A percentile compares a stretch with the other conserved stretches of the same genome.
phyloP scores from a whole-genome alignment of 352 stramenopile genomes.

The Globisporangium radiosum region DNA sequence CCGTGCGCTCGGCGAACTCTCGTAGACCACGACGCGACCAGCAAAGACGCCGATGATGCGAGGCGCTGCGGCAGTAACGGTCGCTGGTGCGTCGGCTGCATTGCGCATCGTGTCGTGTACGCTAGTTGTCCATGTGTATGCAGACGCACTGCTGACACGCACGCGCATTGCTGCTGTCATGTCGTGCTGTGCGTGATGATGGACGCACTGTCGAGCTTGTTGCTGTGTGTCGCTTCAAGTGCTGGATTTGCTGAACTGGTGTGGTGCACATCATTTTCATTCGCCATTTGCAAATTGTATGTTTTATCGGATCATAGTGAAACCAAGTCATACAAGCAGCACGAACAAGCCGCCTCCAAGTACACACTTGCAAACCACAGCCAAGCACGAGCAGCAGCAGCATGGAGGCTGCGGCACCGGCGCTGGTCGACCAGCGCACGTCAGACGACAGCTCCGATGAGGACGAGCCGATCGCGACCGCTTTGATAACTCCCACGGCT shows the following conservation, averaged over 20 bases:
- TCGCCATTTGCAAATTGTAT: not conserved
- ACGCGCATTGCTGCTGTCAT: not conserved
- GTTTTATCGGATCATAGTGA: not conserved
- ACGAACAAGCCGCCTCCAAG: no score
- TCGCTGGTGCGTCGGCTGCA: not conserved
- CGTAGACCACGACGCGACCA: slow-evolving; percentile 1
- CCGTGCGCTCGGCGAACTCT: not conserved
- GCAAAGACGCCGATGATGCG: slow-evolving; percentile 5
- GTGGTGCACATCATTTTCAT: no score
- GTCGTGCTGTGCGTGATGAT: no score
- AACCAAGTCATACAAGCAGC: not conserved
- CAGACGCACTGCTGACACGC: not conserved
- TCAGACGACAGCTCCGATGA: slow-evolving; percentile 78
- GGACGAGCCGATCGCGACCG: slow-evolving; percentile 64
- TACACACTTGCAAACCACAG: no score
- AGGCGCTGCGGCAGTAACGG: not conserved
- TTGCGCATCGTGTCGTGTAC: no score
- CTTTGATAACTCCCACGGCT: slow-evolving; percentile 6
- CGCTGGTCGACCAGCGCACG: slow-evolving; percentile 15
- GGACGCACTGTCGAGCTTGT: not conserved
- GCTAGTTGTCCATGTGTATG: not conserved
- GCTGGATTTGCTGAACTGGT: no score
- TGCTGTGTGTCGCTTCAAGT: not conserved
- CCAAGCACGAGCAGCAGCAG: not conserved
- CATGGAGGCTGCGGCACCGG: not conserved